Conservation (phyloP, 257 asterid genomes). For the Plantago elongata region DNA sequence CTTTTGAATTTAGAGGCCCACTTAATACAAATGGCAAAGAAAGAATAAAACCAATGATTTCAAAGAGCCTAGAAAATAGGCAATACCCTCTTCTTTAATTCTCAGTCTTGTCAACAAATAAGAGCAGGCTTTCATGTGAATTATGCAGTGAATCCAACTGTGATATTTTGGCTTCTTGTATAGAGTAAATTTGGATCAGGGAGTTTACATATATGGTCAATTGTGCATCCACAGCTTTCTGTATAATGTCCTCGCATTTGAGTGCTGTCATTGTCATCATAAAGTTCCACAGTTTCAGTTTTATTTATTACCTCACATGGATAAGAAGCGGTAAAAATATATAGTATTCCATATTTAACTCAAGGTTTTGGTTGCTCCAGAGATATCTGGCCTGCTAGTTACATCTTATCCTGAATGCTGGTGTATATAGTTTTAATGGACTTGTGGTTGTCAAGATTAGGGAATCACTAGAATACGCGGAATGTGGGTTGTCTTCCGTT, state of each 20-base stretch:
- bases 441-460: no score
- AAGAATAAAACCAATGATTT: slow-evolving; percentile 49
- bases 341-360: background rate
- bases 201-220: slow-evolving; percentile 20
- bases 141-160: slow-evolving; percentile 80
- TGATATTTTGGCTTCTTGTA: slow-evolving; percentile 63
- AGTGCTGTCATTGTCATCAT: slow-evolving; percentile 36
- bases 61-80: slow-evolving; percentile 17
- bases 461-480: background rate
- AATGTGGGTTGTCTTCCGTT: background rate
- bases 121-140: slow-evolving; percentile 92
- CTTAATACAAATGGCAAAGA: slow-evolving; percentile 58
- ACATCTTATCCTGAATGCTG: no score
- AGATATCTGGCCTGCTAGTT: no score
- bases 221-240: slow-evolving; percentile 17
- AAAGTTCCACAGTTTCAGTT: slow-evolving; percentile 6
- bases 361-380: no score
- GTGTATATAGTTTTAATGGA: no score
- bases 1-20: slow-evolving; percentile 57
- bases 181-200: slow-evolving; percentile 28
- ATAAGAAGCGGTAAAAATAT: background rate
- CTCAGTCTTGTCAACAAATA: slow-evolving; percentile 53
- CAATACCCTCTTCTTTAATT: slow-evolving; percentile 47
- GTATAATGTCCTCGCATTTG: slow-evolving; percentile 25
- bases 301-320: background rate